Evolutionary conservation across 352 stramenopile species (phyloP).

Genomic region (Ophiocytium majus): DNA sequence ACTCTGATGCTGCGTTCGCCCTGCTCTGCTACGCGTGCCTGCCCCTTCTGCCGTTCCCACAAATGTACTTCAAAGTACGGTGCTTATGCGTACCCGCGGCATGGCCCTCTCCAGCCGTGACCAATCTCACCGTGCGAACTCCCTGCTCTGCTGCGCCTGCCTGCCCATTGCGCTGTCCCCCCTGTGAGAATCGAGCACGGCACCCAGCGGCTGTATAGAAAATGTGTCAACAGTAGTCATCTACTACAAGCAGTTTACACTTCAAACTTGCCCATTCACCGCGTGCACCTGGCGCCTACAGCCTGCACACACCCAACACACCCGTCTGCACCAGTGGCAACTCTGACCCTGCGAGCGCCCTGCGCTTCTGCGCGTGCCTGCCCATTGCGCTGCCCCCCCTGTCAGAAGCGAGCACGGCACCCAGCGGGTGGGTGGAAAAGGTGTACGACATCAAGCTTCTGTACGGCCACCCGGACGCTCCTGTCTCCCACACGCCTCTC

Average conservation of each 20-base stretch:
- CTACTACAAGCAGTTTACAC: background rate
- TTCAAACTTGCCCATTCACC: background rate
- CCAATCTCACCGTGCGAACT: too few species aligned
- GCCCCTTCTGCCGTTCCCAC: too few species aligned
- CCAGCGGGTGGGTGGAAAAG: conserved; percentile 29
- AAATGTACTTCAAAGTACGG: too few species aligned
- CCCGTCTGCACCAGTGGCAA: too few species aligned
- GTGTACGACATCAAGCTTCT: conserved; percentile 43
- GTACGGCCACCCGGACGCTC: conserved; percentile 30
- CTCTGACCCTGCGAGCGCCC: too few species aligned
- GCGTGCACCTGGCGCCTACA: background rate
- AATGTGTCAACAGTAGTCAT: background rate
- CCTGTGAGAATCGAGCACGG: background rate
- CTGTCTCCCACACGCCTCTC: conserved; percentile 20
- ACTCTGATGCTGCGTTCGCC: background rate
- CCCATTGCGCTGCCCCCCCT: background rate
- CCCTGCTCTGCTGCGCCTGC: background rate
- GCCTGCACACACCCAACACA: too few species aligned
- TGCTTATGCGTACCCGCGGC: too few species aligned
- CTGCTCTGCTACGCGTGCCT: background rate
- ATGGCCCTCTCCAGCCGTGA: too few species aligned
- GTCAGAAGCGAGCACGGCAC: background rate
- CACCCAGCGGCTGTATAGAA: conserved; percentile 28
- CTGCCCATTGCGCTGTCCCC: background rate
- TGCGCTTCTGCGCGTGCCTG: background rate